Evolutionary conservation across 371 early-diverging fungal genomes (phyloP).

Genomic region (Nematocida homosporus): DNA sequence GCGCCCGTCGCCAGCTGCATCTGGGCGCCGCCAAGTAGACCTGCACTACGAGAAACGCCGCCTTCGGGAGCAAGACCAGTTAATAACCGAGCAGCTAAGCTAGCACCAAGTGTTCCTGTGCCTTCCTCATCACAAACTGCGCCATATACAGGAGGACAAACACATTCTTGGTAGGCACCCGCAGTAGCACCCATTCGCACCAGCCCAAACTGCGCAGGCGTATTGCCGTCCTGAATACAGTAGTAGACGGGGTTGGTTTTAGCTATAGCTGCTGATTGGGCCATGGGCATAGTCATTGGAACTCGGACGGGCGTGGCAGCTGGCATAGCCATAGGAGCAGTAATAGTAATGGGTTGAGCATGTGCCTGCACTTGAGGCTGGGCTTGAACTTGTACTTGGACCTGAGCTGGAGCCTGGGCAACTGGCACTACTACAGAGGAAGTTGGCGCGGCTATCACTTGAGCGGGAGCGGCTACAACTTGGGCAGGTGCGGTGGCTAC

Average conservation of each 20-base stretch:
- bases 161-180: slow-evolving; percentile 1
- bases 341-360: slow-evolving; percentile 8
- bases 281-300: background rate
- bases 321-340: background rate
- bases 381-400: slow-evolving; percentile 3
- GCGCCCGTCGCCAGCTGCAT: background rate
- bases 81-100: background rate
- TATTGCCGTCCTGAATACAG: background rate
- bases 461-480: background rate
- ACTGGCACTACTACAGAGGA: background rate
- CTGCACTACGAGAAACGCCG: background rate
- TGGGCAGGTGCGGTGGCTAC: slow-evolving; percentile 4
- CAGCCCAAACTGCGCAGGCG: background rate
- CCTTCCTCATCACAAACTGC: no score
- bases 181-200: background rate
- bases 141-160: slow-evolving; percentile 35
- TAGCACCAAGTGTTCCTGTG: background rate
- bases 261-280: background rate
- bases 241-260: background rate
- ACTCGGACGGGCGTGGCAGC: background rate
- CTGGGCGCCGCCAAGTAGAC: background rate
- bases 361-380: slow-evolving; percentile 5
- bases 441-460: background rate
- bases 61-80: background rate
- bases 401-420: slow-evolving; percentile 14